Percentiles rank a stretch among this genome's conserved stretches.
These are phyloP conservation scores for Sequoiadendron giganteum DNA, from an alignment of 75 land plant genomes.

Conservation along the genomic window DNA sequence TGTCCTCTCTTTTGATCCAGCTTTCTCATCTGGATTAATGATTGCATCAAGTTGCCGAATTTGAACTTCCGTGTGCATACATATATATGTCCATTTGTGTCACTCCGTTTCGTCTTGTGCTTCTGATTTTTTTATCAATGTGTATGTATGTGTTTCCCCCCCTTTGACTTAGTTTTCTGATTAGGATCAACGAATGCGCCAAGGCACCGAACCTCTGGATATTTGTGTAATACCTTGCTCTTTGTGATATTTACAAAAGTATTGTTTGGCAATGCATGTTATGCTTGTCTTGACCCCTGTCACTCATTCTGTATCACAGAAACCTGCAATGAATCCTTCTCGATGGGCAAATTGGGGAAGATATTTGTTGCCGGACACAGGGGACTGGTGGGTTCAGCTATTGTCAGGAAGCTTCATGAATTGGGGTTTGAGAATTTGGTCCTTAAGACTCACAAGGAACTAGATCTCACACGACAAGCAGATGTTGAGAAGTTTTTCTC, in stretches of 20 bases:
- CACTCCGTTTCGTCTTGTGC: too few relatives aligned
- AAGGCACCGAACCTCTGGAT: too few relatives aligned
- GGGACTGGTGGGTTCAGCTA: slow-evolving; percentile 93
- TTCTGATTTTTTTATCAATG: too few relatives aligned
- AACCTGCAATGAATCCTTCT: slow-evolving; percentile 21
- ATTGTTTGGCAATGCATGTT: neutral
- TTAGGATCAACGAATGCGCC: too few relatives aligned
- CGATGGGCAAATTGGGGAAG: slow-evolving; percentile 65
- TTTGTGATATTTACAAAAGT: neutral
- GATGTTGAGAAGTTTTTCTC: slow-evolving; percentile 83
- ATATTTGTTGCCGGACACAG: slow-evolving; percentile 94
- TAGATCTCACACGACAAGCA: slow-evolving; percentile 89
- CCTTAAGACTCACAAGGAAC: slow-evolving; percentile 72
- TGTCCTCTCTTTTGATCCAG: too few relatives aligned
- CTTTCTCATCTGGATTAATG: too few relatives aligned
- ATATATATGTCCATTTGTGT: too few relatives aligned
- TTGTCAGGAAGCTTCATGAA: slow-evolving; percentile 61
- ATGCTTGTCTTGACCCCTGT: neutral
- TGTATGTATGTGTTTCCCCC: too few relatives aligned
- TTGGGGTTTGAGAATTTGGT: slow-evolving; percentile 75
- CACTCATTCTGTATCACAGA: neutral
- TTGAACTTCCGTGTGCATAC: neutral
- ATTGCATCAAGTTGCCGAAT: neutral
- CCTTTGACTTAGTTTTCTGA: too few relatives aligned
- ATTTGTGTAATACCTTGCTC: neutral